These are phyloP conservation scores for Scheffersomyces illinoinensis DNA, from an alignment of 1,139 yeast genomes.

Conservation along the genomic window DNA sequence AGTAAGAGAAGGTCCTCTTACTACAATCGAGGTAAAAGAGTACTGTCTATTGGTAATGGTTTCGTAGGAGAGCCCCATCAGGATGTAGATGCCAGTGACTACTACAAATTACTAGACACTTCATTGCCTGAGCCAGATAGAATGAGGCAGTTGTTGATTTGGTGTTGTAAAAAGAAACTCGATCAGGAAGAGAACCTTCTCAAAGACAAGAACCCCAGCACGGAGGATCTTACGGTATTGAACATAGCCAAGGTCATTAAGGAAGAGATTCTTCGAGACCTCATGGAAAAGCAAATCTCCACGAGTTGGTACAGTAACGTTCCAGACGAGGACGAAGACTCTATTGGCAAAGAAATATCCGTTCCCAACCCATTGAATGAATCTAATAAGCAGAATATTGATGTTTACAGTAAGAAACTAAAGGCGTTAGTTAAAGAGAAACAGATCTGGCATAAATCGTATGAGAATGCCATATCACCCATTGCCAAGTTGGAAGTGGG, in stretches of 20 bases:
- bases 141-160: slow-evolving; percentile 66
- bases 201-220: slow-evolving; percentile 17
- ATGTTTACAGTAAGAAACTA: slow-evolving; percentile 36
- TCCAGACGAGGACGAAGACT: slow-evolving; percentile 22
- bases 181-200: slow-evolving; percentile 37
- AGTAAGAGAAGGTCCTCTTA: slow-evolving; percentile 50
- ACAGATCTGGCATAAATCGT: slow-evolving; percentile 47
- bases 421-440: slow-evolving; percentile 46
- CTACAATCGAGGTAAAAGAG: slow-evolving; percentile 64
- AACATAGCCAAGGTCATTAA: slow-evolving; percentile 65
- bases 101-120: slow-evolving; percentile 62
- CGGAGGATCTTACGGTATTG: slow-evolving; percentile 40
- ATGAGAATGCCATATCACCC: slow-evolving; percentile 20
- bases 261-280: slow-evolving; percentile 62
- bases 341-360: slow-evolving; percentile 20
- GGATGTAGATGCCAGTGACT: slow-evolving; percentile 56
- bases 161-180: slow-evolving; percentile 62
- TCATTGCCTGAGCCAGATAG: slow-evolving; percentile 71
- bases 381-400: slow-evolving; percentile 12
- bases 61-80: slow-evolving; percentile 68
- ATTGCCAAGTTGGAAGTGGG: slow-evolving; percentile 16
- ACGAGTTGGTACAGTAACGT: slow-evolving; percentile 66
- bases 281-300: slow-evolving; percentile 57
- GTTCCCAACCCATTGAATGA: slow-evolving; percentile 16
- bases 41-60: slow-evolving; percentile 77